These are phyloP conservation scores for Crucibulum laeve DNA, from an alignment of 768 basidiomycete species.

Conservation along the genomic window DNA sequence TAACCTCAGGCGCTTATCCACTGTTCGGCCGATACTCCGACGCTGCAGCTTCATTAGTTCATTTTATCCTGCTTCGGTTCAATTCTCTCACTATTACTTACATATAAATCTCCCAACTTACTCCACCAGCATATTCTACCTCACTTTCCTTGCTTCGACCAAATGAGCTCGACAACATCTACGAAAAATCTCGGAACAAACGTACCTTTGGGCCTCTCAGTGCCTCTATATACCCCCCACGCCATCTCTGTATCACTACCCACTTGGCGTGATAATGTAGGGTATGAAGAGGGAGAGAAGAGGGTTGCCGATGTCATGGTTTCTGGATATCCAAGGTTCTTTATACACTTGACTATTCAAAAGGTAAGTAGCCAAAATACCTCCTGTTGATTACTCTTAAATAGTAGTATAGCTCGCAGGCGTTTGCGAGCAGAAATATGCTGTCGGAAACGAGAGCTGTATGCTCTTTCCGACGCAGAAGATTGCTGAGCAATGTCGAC, in stretches of 20 bases:
- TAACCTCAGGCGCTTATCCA: no score
- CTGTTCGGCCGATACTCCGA: no score
- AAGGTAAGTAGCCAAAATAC: slow-evolving; percentile 49
- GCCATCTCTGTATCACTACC: slow-evolving; percentile 95
- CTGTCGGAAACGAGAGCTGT: slow-evolving; percentile 62
- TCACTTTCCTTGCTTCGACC: neutral
- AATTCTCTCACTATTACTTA: no score
- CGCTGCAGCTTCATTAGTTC: no score
- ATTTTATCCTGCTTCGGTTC: no score
- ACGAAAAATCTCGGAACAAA: slow-evolving; percentile 13
- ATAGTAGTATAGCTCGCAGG: slow-evolving; percentile 56
- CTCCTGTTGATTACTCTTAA: slow-evolving; percentile 1
- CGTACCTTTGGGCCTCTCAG: slow-evolving; percentile 41
- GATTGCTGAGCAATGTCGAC: slow-evolving; percentile 71
- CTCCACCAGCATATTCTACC: no score
- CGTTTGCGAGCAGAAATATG: slow-evolving; percentile 79
- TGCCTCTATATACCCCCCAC: slow-evolving; percentile 73
- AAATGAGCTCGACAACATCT: neutral
- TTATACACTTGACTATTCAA: slow-evolving; percentile 80
- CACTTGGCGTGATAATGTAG: slow-evolving; percentile 88
- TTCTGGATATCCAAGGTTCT: slow-evolving; percentile 92
- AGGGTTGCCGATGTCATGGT: slow-evolving; percentile 78
- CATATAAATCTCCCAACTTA: no score
- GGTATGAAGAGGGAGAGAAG: slow-evolving; percentile 85
- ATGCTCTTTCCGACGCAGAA: slow-evolving; percentile 74